These are phyloP conservation scores for Nicotiana tabacum DNA, from an alignment of 257 asterid species.

Conservation along the genomic window DNA sequence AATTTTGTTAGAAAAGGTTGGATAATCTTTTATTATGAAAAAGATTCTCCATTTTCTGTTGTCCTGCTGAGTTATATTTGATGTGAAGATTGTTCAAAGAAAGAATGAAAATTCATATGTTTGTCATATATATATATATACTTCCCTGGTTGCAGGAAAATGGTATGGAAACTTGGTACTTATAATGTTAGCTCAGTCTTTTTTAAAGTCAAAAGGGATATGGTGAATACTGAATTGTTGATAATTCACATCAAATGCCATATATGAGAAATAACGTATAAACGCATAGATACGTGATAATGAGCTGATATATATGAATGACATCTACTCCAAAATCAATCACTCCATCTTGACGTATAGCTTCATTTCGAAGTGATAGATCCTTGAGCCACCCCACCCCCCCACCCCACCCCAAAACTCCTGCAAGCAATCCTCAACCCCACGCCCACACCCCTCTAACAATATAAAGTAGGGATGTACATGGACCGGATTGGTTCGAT, in stretches of 20 bases:
- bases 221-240: background rate
- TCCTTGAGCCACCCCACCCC: background rate
- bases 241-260: background rate
- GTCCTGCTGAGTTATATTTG: too few species aligned
- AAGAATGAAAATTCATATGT: too few species aligned
- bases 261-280: background rate
- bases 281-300: background rate
- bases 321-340: constrained; percentile 8
- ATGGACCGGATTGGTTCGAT: too few species aligned
- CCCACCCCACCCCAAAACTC: background rate
- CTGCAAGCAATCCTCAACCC: too few species aligned
- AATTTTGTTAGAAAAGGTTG: too few species aligned
- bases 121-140: too few species aligned
- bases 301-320: background rate
- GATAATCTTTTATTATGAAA: too few species aligned
- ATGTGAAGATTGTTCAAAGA: too few species aligned
- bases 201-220: background rate
- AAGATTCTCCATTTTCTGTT: too few species aligned
- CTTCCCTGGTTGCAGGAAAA: background rate
- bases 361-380: constrained; percentile 7
- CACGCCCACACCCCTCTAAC: too few species aligned
- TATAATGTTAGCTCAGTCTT: background rate
- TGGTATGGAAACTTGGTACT: background rate
- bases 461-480: too few species aligned
- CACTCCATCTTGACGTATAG: background rate